A percentile compares a stretch with the other conserved stretches of the same genome.
Evolutionary conservation across 306 rosid species (phyloP).

Genomic region (Abrus precatorius): DNA sequence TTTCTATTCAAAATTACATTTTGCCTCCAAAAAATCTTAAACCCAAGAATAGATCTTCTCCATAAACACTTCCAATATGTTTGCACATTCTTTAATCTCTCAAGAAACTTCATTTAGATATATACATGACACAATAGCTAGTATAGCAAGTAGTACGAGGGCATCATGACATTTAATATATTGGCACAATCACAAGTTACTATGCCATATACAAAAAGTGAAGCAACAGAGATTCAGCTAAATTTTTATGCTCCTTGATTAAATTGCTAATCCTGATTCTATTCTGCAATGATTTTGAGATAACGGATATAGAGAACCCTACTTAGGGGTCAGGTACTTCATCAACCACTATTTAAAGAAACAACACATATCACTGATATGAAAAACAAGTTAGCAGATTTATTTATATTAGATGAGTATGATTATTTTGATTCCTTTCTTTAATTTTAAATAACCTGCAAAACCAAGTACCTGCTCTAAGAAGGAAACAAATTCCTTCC

Average conservation of each 20-base stretch:
- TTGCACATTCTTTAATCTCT: background rate
- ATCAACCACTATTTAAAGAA: background rate
- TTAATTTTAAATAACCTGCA: background rate
- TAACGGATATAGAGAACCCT: background rate
- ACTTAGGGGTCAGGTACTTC: background rate
- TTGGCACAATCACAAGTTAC: background rate
- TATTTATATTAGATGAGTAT: no score
- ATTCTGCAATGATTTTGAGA: background rate
- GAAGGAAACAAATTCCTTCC: slow-evolving; percentile 88
- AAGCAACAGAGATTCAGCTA: slow-evolving; percentile 24
- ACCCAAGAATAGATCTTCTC: background rate
- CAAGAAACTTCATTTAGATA: background rate
- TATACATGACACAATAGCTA: no score
- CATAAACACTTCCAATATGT: background rate
- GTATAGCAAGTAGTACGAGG: background rate
- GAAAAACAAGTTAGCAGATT: no score
- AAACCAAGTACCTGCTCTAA: slow-evolving; percentile 77
- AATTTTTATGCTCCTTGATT: slow-evolving; percentile 6
- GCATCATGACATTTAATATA: slow-evolving; percentile 13
- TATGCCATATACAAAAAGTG: background rate
- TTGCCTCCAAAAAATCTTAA: slow-evolving; percentile 21
- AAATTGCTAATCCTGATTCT: background rate
- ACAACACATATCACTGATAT: background rate
- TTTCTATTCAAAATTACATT: background rate
- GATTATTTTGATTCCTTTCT: background rate